phyloP scores from a whole-genome alignment of 2,329 filamentous ascomycete species.

The Fusarium siculi region DNA sequence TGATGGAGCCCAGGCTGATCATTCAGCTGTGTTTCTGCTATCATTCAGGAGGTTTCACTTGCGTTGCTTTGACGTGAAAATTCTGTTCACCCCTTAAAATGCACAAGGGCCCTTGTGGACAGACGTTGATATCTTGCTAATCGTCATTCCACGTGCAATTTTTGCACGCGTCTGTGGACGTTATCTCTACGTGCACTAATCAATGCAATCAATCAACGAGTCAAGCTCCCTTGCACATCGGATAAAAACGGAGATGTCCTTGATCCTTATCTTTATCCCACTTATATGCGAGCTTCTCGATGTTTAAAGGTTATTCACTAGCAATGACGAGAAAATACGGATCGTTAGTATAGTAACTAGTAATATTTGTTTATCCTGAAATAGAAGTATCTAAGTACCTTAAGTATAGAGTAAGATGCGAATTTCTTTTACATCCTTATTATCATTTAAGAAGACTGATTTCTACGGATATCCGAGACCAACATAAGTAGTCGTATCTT shows the following conservation, averaged over 20 bases:
- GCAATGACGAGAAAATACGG: too few relatives aligned
- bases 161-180: neutral
- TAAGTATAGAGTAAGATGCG: rapidly evolving
- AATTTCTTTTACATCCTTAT: neutral
- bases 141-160: neutral
- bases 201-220: neutral
- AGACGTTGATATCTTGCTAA: neutral
- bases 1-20: neutral
- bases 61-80: neutral
- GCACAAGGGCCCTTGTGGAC: neutral
- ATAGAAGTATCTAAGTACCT: neutral
- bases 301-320: neutral
- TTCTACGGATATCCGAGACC: too few relatives aligned
- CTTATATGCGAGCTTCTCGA: neutral
- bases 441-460: neutral
- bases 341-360: neutral
- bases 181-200: neutral
- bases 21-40: neutral
- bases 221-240: neutral
- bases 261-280: neutral
- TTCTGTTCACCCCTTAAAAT: neutral
- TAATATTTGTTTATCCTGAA: too few relatives aligned
- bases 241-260: neutral
- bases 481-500: too few relatives aligned
- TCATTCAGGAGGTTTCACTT: neutral